Evolutionary conservation across 139 green algal species (phyloP).

Genomic region (Auxenochlorella protothecoides): DNA sequence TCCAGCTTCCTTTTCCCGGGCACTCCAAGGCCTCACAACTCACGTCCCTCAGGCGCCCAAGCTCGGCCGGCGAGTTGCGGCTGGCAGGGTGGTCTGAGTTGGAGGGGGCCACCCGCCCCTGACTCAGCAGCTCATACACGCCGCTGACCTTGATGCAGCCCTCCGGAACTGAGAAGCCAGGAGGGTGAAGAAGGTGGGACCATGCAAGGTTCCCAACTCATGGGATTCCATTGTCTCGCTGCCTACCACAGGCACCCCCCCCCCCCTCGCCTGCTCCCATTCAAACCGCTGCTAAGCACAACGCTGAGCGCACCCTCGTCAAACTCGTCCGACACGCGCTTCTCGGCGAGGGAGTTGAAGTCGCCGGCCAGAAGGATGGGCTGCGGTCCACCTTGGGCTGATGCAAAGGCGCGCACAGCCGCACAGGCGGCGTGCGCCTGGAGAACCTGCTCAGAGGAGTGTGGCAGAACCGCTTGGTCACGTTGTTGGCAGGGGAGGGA

Average conservation of each 20-base stretch:
- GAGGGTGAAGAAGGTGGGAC: background rate
- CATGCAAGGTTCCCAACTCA: background rate
- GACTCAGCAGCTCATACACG: slow-evolving; percentile 4
- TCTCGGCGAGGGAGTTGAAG: slow-evolving; percentile 27
- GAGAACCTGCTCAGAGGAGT: too few relatives aligned
- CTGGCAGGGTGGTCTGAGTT: slow-evolving; percentile 3
- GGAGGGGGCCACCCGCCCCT: background rate
- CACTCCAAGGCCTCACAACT: too few relatives aligned
- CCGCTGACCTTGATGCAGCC: slow-evolving; percentile 2
- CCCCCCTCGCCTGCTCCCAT: background rate
- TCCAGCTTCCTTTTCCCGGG: too few relatives aligned
- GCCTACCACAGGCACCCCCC: background rate
- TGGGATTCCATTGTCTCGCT: background rate
- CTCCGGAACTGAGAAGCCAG: background rate
- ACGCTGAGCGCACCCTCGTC: slow-evolving; percentile 8
- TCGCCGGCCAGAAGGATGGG: slow-evolving; percentile 16
- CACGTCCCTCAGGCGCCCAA: too few relatives aligned
- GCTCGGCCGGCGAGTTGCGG: background rate
- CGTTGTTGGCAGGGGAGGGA: too few relatives aligned
- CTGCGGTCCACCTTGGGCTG: background rate
- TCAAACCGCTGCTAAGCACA: too few relatives aligned
- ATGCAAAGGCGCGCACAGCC: too few relatives aligned
- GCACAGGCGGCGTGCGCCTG: too few relatives aligned
- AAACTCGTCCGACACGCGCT: slow-evolving; percentile 17
- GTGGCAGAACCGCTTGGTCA: too few relatives aligned